Evolutionary conservation across 306 rosid species (phyloP), one percentile per base, ranked within the genome.

Genomic region (Sesbania bispinosa): DNA sequence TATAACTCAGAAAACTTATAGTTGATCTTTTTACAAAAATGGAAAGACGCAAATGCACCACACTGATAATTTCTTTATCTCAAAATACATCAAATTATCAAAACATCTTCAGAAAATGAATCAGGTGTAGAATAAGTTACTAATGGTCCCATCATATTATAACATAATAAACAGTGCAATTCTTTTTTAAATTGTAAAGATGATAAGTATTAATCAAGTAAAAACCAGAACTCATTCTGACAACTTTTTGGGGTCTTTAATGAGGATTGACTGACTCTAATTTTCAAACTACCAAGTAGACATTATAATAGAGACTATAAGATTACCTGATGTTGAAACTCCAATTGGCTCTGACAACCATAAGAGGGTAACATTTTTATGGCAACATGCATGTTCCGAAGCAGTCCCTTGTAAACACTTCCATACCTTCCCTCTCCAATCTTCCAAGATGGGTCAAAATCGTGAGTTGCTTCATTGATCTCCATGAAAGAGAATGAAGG

Each of bases 331-430:
- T 67, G 73, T 70, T 81, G 88, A 75, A 94, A 94, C 27, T 82
- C 88, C 10, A 29, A 32, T 39, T 83, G 91, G 53, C 82, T 86
- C 53, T 89, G 90, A 77, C 82, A 64, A 42, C 97, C 96, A 83
- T 94, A 94, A 7, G 94, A 90, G 11, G 98, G 97, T 62, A 94
- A 76, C 98, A 94, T 94, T 87, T 79, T 94, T 78, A 94, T 86
- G 62, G 89, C 96, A 80, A 94, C 97, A 64, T 77, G 88, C 94
- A 85, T 79, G 74, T 89, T 85, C 74, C 86, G 77, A 79, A 90
- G 89, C 79, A 80, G 10, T 38, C 97, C 97, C 84, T 76, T 89
- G 79, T 90, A 94, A 73, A 94, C 87, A 76, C 91, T 89, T 77
- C 97, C 98, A 75, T 70, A 81, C 62, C 81, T 86, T 83, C 98